Conservation (phyloP, 2,329 filamentous ascomycete species). For the Onygenales sp. region DNA sequence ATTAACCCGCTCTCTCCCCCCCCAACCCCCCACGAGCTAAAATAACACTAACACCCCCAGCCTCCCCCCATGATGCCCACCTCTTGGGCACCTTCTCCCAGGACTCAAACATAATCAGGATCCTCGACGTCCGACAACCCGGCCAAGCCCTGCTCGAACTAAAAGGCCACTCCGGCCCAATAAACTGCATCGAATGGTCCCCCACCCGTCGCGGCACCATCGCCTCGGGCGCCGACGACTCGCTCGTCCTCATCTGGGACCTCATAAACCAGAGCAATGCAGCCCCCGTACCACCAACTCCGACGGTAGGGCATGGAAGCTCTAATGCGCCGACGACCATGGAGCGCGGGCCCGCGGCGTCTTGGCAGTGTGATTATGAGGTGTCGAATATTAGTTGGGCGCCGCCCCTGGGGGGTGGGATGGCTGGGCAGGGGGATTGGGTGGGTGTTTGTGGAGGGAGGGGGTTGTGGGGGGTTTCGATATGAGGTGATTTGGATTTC, state of each 20-base stretch:
- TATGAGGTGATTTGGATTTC: slow-evolving; percentile 16
- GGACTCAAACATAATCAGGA: slow-evolving; percentile 84
- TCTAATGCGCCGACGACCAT: slow-evolving; percentile 19
- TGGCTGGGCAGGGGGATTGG: slow-evolving; percentile 29
- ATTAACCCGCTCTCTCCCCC: not conserved
- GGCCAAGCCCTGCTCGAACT: slow-evolving; percentile 91
- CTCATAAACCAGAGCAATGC: slow-evolving; percentile 59
- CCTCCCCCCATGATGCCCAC: slow-evolving; percentile 90
- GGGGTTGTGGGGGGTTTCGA: slow-evolving; percentile 35
- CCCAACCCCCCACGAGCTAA: not conserved
- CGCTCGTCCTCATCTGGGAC: slow-evolving; percentile 87
- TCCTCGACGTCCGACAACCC: slow-evolving; percentile 91
- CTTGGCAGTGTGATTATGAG: slow-evolving; percentile 39
- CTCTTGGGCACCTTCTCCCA: slow-evolving; percentile 94
- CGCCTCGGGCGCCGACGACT: slow-evolving; percentile 87
- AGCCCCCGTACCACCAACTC: slow-evolving; percentile 35
- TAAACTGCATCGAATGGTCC: slow-evolving; percentile 96
- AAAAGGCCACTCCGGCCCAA: slow-evolving; percentile 70
- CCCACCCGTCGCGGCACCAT: slow-evolving; percentile 76
- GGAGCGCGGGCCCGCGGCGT: slow-evolving; percentile 36
- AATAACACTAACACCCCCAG: slow-evolving; percentile 28
- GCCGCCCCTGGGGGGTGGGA: slow-evolving; percentile 29
- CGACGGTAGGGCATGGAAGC: slow-evolving; percentile 6
- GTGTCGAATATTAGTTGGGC: slow-evolving; percentile 40
- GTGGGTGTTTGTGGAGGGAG: slow-evolving; percentile 37